Conservation (phyloP, 2,329 filamentous ascomycete genomes). For the Tolypocladium sp. region DNA sequence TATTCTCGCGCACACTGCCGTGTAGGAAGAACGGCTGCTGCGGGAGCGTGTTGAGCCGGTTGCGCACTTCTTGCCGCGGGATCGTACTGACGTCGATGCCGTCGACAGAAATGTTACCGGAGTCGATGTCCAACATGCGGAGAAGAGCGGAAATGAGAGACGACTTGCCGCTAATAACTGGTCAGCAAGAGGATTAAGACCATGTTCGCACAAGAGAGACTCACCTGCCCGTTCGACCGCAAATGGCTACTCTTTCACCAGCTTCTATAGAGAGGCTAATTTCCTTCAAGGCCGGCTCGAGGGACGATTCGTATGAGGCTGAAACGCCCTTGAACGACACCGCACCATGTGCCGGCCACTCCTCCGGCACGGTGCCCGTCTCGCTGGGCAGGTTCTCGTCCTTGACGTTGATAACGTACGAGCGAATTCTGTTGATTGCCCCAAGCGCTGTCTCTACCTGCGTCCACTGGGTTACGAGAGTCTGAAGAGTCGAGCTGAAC, state of each 20-base stretch:
- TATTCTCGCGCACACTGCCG: slow-evolving; percentile 37
- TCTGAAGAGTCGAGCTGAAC: slow-evolving; percentile 18
- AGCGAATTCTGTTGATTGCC: slow-evolving; percentile 15
- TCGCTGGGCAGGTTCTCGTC: slow-evolving; percentile 13
- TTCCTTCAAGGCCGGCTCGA: slow-evolving; percentile 15
- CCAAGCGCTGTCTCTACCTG: slow-evolving; percentile 17
- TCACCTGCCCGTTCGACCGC: slow-evolving; percentile 32
- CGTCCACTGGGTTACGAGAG: slow-evolving; percentile 23
- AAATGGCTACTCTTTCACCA: slow-evolving; percentile 29
- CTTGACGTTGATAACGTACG: slow-evolving; percentile 12
- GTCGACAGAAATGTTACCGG: slow-evolving; percentile 34
- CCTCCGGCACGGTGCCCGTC: slow-evolving; percentile 5
- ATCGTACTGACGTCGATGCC: slow-evolving; percentile 23
- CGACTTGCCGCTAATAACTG: slow-evolving; percentile 17
- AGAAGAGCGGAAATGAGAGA: slow-evolving; percentile 33
- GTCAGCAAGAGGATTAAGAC: slow-evolving; percentile 8
- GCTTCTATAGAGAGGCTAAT: slow-evolving; percentile 18
- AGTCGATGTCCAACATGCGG: slow-evolving; percentile 34
- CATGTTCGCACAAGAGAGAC: neutral
- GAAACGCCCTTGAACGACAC: slow-evolving; percentile 17
- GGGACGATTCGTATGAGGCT: slow-evolving; percentile 17
- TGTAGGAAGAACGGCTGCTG: slow-evolving; percentile 43
- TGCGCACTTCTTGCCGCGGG: slow-evolving; percentile 12
- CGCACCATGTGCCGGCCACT: slow-evolving; percentile 14
- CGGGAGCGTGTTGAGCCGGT: slow-evolving; percentile 31